Conservation (phyloP, 768 basidiomycete species). For the Psilocybe sp. region DNA sequence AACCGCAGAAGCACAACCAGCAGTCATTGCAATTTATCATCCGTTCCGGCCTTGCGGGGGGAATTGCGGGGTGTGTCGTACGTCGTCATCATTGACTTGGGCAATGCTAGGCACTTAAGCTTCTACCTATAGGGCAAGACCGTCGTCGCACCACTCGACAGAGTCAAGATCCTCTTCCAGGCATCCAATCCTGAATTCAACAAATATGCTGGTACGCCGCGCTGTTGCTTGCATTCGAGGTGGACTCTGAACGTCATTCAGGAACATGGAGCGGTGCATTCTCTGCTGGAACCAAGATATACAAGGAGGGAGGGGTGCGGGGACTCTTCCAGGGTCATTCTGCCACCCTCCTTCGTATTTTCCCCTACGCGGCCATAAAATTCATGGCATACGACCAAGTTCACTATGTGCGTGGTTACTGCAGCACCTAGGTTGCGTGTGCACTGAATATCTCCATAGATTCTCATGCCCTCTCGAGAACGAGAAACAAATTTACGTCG, state of each 20-base stretch:
- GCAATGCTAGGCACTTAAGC: conserved; percentile 6
- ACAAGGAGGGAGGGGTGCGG: conserved; percentile 59
- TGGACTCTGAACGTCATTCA: conserved; percentile 25
- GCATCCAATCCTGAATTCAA: conserved; percentile 93
- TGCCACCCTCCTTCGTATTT: conserved; percentile 88
- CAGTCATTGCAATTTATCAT: conserved; percentile 59
- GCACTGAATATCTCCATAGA: conserved; percentile 36
- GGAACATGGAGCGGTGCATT: conserved; percentile 88
- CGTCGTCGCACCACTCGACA: conserved; percentile 90
- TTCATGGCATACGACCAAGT: conserved; percentile 95
- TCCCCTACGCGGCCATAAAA: conserved; percentile 96
- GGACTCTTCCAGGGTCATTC: conserved; percentile 96
- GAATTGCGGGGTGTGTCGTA: conserved; percentile 91
- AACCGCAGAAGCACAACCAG: conserved; percentile 37
- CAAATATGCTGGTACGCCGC: conserved; percentile 79
- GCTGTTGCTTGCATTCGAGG: not conserved
- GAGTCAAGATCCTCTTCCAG: conserved; percentile 98
- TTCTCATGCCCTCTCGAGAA: conserved; percentile 81
- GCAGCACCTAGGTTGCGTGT: not conserved
- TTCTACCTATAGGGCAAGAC: conserved; percentile 74
- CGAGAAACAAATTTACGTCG: conserved; percentile 76
- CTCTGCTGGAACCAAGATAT: conserved; percentile 73
- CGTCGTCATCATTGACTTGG: conserved; percentile 29
- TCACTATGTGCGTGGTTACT: conserved; percentile 53
- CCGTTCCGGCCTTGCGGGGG: conserved; percentile 88